These are phyloP conservation scores for Wickerhamiella musiphila DNA, from an alignment of 805 yeast genomes.

Conservation along the genomic window DNA sequence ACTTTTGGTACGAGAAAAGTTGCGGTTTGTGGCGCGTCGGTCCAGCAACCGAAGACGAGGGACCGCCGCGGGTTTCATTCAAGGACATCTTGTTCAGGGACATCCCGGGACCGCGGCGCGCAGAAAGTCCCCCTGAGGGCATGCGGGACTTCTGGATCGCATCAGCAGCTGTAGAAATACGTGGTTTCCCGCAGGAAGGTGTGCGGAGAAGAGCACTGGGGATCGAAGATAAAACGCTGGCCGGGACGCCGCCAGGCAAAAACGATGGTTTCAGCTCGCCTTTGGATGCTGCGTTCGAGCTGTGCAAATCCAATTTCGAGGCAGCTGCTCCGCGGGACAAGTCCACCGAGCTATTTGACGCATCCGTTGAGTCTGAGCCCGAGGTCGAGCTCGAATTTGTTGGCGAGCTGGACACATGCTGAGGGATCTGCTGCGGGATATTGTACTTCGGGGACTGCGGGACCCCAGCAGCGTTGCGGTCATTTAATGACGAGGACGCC, in stretches of 20 bases:
- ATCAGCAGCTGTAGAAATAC: background rate
- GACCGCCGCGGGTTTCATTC: background rate
- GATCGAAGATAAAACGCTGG: background rate
- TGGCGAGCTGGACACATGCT: no score
- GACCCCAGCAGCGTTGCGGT: no score
- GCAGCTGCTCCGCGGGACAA: no score
- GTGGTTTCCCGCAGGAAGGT: background rate
- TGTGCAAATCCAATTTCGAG: no score
- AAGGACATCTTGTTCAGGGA: background rate
- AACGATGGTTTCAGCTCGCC: no score
- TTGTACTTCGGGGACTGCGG: no score
- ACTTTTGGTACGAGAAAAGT: conserved; percentile 69
- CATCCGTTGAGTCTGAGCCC: no score
- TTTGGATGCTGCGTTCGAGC: no score
- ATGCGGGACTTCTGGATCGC: background rate
- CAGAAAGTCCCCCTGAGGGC: conserved; percentile 14
- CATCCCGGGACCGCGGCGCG: conserved; percentile 2
- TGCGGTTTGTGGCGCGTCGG: conserved; percentile 7
- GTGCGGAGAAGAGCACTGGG: background rate
- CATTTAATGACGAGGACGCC: no score
- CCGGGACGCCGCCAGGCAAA: background rate
- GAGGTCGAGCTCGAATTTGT: no score
- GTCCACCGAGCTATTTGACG: no score
- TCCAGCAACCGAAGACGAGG: background rate
- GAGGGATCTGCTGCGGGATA: no score